Conservation (phyloP, 169 alveolate species). For the Plasmodium vinckei region DNA sequence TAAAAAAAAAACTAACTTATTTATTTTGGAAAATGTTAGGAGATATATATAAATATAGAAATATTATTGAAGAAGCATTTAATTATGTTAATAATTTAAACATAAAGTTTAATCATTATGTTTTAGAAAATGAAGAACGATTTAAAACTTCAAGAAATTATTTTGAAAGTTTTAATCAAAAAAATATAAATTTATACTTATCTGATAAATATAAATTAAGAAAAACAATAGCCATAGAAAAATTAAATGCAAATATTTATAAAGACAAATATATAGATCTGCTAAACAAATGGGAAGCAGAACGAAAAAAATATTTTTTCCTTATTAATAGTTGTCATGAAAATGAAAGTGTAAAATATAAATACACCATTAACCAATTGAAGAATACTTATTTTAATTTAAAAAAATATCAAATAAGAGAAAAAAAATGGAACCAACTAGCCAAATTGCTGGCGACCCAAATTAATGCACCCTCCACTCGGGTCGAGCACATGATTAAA, state of each 20-base stretch:
- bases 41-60: conserved; percentile 44
- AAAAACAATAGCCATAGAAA: conserved; percentile 20
- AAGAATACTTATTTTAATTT: conserved; percentile 19
- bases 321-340: conserved; percentile 36
- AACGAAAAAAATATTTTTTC: conserved; percentile 10
- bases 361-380: conserved; percentile 27
- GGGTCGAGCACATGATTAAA: conserved; percentile 14
- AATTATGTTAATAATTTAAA: conserved; percentile 18
- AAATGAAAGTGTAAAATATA: conserved; percentile 41
- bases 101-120: not conserved
- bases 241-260: conserved; percentile 23
- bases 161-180: not conserved
- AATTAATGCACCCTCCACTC: conserved; percentile 13
- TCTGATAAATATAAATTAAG: conserved; percentile 49
- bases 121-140: conserved; percentile 8
- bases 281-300: conserved; percentile 10
- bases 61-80: conserved; percentile 30
- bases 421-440: conserved; percentile 44
- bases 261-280: conserved; percentile 22
- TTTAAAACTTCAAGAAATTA: not conserved
- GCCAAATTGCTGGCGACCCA: conserved; percentile 18
- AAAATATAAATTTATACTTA: conserved; percentile 17
- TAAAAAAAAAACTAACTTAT: conserved; percentile 45
- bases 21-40: conserved; percentile 45
- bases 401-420: conserved; percentile 32